Conservation (phyloP, 179 eudicot genomes). For the Camellia oleifera region DNA sequence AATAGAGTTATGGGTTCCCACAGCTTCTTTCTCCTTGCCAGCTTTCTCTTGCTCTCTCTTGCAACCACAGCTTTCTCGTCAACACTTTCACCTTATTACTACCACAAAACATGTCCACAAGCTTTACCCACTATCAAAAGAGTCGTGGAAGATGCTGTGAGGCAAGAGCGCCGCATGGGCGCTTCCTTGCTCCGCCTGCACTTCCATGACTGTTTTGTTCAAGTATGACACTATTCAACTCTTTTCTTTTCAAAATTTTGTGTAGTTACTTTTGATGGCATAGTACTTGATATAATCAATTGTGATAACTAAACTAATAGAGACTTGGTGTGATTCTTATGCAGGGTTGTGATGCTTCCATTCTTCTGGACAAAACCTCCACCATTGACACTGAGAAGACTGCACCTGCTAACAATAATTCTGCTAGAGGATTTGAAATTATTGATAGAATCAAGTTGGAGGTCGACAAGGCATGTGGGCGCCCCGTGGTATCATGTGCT, state of each 20-base stretch:
- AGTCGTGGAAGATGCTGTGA: slow-evolving; percentile 24
- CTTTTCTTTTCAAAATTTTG: neutral
- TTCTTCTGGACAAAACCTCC: slow-evolving; percentile 39
- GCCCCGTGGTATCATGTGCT: slow-evolving; percentile 47
- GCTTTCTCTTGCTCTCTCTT: slow-evolving; percentile 7
- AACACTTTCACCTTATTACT: slow-evolving; percentile 18
- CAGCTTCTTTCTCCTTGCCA: neutral
- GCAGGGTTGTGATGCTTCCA: slow-evolving; percentile 61
- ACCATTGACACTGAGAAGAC: slow-evolving; percentile 36
- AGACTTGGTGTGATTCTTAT: neutral
- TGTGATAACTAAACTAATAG: no score
- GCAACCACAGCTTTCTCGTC: slow-evolving; percentile 9
- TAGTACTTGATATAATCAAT: neutral
- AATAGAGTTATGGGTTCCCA: neutral
- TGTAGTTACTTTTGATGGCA: neutral
- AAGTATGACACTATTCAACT: slow-evolving; percentile 19
- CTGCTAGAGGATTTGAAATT: slow-evolving; percentile 44
- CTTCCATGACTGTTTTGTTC: slow-evolving; percentile 59
- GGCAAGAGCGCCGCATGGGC: slow-evolving; percentile 51
- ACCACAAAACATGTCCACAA: slow-evolving; percentile 28
- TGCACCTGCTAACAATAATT: slow-evolving; percentile 36
- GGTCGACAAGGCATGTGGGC: slow-evolving; percentile 25
- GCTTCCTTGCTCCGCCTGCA: slow-evolving; percentile 55
- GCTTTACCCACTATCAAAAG: slow-evolving; percentile 37
- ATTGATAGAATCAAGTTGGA: slow-evolving; percentile 38